Base-by-base conservation (phyloP, 345 rosid genomes). In the Anacardium occidentale region DNA sequence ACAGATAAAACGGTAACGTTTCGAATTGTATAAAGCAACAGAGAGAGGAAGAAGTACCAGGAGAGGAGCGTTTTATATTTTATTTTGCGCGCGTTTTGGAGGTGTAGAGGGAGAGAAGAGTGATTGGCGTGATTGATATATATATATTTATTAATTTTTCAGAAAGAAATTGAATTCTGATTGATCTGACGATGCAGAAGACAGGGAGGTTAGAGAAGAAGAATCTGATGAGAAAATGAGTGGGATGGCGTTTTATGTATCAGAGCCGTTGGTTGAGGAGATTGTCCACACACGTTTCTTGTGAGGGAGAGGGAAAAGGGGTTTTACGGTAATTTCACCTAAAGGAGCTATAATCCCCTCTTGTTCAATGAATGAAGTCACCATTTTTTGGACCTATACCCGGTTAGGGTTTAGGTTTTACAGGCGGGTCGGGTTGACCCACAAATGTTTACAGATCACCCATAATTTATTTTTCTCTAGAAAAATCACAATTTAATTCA, bases 131-230 rank as follows among this genome's bases (percentile, higher is more conserved):
- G 48, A 54, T 32, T n/a, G 48, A 4, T 71, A 10, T n/a, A 4
- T 10, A 22, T 44, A 42, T 42, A 24, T 32, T 40, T 69, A 22
- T 45, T 29, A 22, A 29, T 3, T 22, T 47, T 47, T 7, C 0
- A 9, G n/a, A 50, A 50, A 50, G 1, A 15, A 50, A 5, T 37
- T 5, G 42, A 37, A 50, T 3, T 15, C 53, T 14, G 53, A 84
- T 84, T 14, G 53, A 84, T 84, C 85, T 64, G 85, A 84, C 85
- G 87, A 84, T 59, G 85, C 82, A 82, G 85, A 75, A 75, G 75
- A 59, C 68, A 70, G 77, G n/a, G 34, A 25, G 64, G 59, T 13
- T n/a, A 7, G 73, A 18, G 65, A 57, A 32, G 61, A 20, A 68
- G 62, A 34, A 48, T 52, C 12, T 44, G 73, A 58, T 55, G 20